Percentiles rank a stretch among this genome's conserved stretches.
phyloP scores from a whole-genome alignment of 192 early-diverging fungal species.

The Backusella sp. region DNA sequence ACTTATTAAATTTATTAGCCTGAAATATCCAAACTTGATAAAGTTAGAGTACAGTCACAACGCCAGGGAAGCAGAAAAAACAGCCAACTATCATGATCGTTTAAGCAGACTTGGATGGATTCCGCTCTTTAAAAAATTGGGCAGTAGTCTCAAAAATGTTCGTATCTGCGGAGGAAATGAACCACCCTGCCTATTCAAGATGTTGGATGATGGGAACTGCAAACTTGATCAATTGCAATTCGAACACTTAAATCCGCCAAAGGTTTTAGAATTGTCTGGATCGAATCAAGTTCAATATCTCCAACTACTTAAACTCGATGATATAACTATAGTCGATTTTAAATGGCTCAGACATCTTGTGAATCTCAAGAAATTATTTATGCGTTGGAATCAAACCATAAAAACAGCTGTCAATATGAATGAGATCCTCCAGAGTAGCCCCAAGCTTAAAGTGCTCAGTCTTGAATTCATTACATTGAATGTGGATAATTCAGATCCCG shows the following conservation, averaged over 20 bases:
- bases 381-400: neutral
- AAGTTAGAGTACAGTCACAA: neutral
- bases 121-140: neutral
- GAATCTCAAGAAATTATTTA: neutral
- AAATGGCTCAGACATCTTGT: neutral
- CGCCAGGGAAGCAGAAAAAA: neutral
- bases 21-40: neutral
- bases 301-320: neutral
- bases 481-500: neutral
- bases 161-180: neutral
- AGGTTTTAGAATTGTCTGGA: neutral
- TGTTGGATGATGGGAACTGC: neutral
- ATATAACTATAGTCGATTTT: neutral
- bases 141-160: neutral
- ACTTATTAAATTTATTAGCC: neutral
- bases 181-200: neutral
- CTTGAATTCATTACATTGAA: neutral
- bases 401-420: neutral
- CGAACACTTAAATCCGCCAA: no score
- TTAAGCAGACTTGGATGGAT: neutral
- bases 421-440: neutral
- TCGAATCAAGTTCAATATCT: neutral
- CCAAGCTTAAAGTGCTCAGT: neutral
- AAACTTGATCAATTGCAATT: neutral
- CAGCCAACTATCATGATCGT: neutral